These are phyloP conservation scores for Mercurialis annua DNA, from an alignment of 345 rosid genomes.

Conservation along the genomic window DNA sequence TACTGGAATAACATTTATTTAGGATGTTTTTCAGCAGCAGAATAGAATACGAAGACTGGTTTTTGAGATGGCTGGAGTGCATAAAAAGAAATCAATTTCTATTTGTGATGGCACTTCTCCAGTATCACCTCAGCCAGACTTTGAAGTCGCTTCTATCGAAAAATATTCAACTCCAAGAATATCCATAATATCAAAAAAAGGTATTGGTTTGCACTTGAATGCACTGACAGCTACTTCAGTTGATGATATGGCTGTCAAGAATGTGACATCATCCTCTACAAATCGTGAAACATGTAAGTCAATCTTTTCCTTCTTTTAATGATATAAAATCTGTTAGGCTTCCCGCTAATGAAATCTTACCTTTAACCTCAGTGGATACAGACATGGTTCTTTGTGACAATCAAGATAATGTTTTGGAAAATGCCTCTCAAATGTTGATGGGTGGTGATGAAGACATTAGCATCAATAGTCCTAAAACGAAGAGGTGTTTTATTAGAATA, in stretches of 20 bases:
- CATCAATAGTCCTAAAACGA: constrained; percentile 30
- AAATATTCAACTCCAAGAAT: constrained; percentile 21
- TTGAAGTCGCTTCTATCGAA: constrained; percentile 21
- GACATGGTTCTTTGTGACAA: constrained; percentile 30
- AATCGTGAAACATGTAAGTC: constrained; percentile 26
- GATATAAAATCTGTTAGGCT: constrained; percentile 10
- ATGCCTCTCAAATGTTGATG: constrained; percentile 25
- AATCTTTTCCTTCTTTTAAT: constrained; percentile 23
- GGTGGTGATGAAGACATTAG: constrained; percentile 30
- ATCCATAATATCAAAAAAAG: constrained; percentile 24
- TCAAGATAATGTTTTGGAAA: constrained; percentile 25
- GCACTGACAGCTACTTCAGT: constrained; percentile 35
- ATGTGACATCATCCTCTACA: constrained; percentile 26
- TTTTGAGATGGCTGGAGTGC: constrained; percentile 47
- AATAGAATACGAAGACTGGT: constrained; percentile 46
- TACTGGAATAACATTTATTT: constrained; percentile 1
- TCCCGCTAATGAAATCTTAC: constrained; percentile 20
- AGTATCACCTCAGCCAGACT: constrained; percentile 22
- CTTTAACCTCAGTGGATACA: constrained; percentile 28
- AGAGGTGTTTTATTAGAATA: constrained; percentile 34
- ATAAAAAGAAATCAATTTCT: constrained; percentile 32
- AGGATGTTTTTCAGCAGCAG: constrained; percentile 35
- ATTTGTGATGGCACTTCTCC: constrained; percentile 29
- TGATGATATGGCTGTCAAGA: constrained; percentile 25
- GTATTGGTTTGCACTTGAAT: constrained; percentile 61